Evolutionary conservation across 2,329 filamentous ascomycete species (phyloP).

Genomic region (Botrytis galanthina): DNA sequence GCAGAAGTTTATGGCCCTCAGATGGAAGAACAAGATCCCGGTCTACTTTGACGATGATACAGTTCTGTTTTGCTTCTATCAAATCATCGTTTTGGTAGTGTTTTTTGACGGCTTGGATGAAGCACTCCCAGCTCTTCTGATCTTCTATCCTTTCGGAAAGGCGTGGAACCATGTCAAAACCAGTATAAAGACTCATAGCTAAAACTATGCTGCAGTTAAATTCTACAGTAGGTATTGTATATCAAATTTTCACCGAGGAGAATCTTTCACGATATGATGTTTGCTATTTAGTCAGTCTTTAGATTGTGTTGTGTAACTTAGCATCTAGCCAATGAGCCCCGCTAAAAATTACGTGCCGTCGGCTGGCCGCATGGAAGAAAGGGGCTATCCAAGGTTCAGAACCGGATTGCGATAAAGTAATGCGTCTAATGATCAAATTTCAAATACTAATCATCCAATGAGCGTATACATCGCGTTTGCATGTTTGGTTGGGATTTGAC

Average conservation of each 20-base stretch:
- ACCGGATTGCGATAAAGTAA: neutral
- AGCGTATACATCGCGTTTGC: neutral
- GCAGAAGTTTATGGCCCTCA: constrained; percentile 36
- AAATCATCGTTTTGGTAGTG: neutral
- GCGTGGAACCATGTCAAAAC: constrained; percentile 37
- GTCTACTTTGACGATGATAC: constrained; percentile 35
- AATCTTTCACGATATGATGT: neutral
- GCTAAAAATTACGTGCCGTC: neutral
- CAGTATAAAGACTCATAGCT: constrained; percentile 33
- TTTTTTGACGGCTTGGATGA: constrained; percentile 29
- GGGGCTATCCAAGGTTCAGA: neutral
- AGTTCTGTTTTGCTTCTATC: constrained; percentile 25
- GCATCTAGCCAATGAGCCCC: neutral
- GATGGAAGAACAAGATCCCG: constrained; percentile 35
- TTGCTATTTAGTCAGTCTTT: neutral
- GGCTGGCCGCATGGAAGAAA: neutral
- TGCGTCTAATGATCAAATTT: neutral
- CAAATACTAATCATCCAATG: neutral
- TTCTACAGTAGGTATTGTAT: neutral
- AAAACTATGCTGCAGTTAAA: neutral
- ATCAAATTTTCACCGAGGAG: no score
- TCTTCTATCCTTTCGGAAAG: constrained; percentile 33
- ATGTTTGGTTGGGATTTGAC: neutral
- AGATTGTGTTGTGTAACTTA: neutral
- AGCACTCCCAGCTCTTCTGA: constrained; percentile 30